Conservation (phyloP, 2,329 filamentous ascomycete species). For the Epicoccum nigrum region DNA sequence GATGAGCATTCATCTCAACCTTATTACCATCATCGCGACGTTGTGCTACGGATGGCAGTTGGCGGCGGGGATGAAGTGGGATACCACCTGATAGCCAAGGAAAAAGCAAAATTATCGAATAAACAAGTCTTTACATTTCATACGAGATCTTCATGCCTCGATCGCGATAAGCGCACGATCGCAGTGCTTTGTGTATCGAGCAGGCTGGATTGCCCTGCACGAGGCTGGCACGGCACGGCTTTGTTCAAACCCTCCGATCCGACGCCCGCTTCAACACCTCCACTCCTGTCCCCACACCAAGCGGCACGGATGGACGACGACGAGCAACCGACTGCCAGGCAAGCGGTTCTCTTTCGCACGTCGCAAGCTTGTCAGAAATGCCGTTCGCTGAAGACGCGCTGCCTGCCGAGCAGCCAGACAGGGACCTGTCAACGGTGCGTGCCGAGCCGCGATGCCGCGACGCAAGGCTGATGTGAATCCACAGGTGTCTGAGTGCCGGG, state of each 20-base stretch:
- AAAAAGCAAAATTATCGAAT: no score
- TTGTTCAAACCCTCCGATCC: neutral
- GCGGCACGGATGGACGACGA: constrained; percentile 31
- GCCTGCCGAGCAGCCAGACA: constrained; percentile 36
- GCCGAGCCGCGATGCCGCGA: neutral
- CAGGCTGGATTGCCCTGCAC: neutral
- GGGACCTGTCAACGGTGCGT: constrained; percentile 41
- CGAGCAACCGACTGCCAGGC: constrained; percentile 23
- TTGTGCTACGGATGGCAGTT: constrained; percentile 36
- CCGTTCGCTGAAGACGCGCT: constrained; percentile 42
- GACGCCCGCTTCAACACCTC: neutral
- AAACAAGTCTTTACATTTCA: no score
- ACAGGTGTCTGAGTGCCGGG: constrained; percentile 34
- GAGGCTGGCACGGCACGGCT: constrained; percentile 6
- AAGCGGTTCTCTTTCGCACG: constrained; percentile 25
- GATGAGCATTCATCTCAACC: constrained; percentile 53
- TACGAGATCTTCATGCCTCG: no score
- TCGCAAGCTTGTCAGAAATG: constrained; percentile 44
- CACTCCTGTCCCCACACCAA: neutral
- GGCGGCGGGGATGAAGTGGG: constrained; percentile 23
- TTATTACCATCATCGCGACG: constrained; percentile 44
- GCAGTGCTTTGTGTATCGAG: neutral
- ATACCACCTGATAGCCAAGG: neutral
- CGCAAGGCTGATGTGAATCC: no score
- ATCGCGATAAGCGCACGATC: no score